Base-by-base conservation (phyloP, 768 basidiomycete genomes). In the Sarcodon sp. region DNA sequence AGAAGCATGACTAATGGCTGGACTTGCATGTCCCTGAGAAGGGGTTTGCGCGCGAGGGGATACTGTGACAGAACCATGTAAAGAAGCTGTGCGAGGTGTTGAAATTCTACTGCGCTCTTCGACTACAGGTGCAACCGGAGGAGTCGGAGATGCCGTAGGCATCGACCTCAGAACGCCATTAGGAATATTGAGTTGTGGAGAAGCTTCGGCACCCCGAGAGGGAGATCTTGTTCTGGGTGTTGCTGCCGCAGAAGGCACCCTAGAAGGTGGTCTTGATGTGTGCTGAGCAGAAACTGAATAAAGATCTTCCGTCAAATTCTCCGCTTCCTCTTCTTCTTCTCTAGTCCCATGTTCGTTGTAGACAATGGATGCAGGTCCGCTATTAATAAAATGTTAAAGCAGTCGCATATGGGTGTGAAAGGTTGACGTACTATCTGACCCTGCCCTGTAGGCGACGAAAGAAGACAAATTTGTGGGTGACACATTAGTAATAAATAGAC, bases 261-360 rank as follows among this genome's bases (percentile, higher is more conserved):
- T 70, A 7, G 81, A 83, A 9, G 67, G 62, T 3, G 77, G 67
- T 37, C 72, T 69, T 48, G 72, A 68, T 1, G 71, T 65, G 7
- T 69, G 66, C 36, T 67, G 67, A 43, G 71, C 66, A 0, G 70
- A 66, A 4, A 59, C 60, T 7, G 62, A 61, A 47, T 61, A 66
- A 50, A 60, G 52, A 9, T 64, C 55, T 4, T 86, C 84, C 59
- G 85, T 83, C 0, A 79, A 76, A 49, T 71, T 77, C 10, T 62
- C 58, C 51, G 85, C 82, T 0, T 87, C 85, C 34, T 85, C 83
- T 58, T 87, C 84, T 34, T 84, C 83, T 4, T 73, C 69, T 47
- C 83, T 75, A 52, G 79, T 77, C 0, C 85, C 84, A 46, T 83
- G 73, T 63, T 88, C 85, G 58, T 84, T 87, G 64, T 85, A 87